Evolutionary conservation across 2,329 filamentous ascomycete species (phyloP), one percentile per base, ranked within the genome.

Genomic region (Samsoniella hepiali): DNA sequence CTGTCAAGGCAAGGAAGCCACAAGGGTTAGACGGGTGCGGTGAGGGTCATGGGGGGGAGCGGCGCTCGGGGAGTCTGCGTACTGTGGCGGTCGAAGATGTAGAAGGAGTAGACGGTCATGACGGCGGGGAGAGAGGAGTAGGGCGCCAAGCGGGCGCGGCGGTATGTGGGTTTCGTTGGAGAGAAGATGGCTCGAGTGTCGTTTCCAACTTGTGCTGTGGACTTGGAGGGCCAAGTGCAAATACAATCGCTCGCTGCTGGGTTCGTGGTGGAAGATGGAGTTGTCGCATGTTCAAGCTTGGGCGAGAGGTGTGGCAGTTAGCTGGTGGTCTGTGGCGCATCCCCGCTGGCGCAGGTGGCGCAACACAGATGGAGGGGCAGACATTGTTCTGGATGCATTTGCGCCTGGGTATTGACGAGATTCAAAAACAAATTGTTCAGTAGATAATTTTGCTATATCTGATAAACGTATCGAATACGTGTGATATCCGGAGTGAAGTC

Each of bases 51-150:
- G 36, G 45, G 27, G 38, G 45, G 45, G 27, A 32, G 47, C 51
- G 55, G 45, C 34, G 34, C 27, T 10, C 15, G 32, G 45, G 42
- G 42, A 54, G 44, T 6, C 4, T 56, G 72, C 85, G 74, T 84
- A 97, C 95, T 97, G 79, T 99, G 95, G 68, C 95, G 90, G 80
- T 99, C 95, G 76, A 99, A 99, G 74, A 99, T 97, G 83, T 97
- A 97, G 79, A 99, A 97, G 65, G 93, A 93, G 80, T 96, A 98
- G 77, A 98, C 91, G 65, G 90, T 88, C 95, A 99, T 98, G 73
- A 70, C 81, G 75, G 69, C 49, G 65, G 31, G 17, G 29, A 29
- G 29, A 29, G 29, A 27, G 54, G 50, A 50, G 31, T 15, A 31
- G 32, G 49, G 50, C 11, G 50, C 54, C 58, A 11, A 51, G 45